These are phyloP conservation scores for Trichocladium uniseriatum DNA, from an alignment of 495 filamentous ascomycete genomes.

Conservation along the genomic window DNA sequence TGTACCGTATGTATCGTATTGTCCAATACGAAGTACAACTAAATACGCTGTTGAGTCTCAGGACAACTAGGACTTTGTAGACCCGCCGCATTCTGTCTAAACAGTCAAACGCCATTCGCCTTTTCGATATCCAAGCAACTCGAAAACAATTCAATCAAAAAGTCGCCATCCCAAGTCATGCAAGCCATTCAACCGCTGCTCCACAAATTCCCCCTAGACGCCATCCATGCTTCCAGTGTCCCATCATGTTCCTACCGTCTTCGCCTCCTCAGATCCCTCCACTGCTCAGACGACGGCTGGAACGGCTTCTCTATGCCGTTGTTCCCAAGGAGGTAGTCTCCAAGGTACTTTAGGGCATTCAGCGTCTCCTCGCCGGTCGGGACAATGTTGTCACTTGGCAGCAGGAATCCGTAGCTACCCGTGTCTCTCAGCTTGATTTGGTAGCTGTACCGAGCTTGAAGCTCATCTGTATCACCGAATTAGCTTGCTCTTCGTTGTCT, in stretches of 20 bases:
- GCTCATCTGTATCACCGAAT: constrained; percentile 41
- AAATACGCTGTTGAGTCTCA: too few species aligned
- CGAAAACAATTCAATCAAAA: too few species aligned
- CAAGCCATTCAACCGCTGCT: not conserved
- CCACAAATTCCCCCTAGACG: not conserved
- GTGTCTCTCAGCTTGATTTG: constrained; percentile 94
- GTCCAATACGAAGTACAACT: too few species aligned
- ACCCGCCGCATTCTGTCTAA: not conserved
- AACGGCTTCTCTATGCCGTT: constrained; percentile 44
- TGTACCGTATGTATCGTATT: too few species aligned
- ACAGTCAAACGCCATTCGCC: not conserved
- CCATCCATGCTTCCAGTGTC: not conserved
- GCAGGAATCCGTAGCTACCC: constrained; percentile 84
- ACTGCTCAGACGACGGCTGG: constrained; percentile 2
- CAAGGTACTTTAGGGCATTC: constrained; percentile 71
- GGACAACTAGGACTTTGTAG: too few species aligned
- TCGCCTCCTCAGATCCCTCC: constrained; percentile 19
- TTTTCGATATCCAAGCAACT: too few species aligned
- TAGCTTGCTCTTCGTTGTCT: not conserved
- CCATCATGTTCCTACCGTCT: constrained; percentile 6
- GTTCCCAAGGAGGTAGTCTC: constrained; percentile 61
- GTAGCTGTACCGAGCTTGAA: constrained; percentile 74
- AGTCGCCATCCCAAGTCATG: not conserved
- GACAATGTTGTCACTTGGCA: constrained; percentile 79
- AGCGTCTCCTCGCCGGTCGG: constrained; percentile 84